Percentiles rank a stretch among this genome's conserved stretches.
Conservation (phyloP, 73 alveolate genomes). For the Paramecium pentaurelia region DNA sequence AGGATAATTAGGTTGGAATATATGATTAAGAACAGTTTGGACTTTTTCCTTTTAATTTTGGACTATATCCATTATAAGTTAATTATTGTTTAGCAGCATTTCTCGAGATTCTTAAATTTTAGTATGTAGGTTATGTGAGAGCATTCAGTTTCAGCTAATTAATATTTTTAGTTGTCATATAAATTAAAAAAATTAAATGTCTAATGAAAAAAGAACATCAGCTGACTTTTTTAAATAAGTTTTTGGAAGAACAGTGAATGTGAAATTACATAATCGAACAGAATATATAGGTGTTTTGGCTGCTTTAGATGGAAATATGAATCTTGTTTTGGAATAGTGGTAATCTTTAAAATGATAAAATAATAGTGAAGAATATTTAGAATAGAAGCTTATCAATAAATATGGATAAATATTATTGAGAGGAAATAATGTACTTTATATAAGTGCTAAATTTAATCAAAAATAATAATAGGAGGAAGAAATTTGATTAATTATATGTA, state of each 20-base stretch:
- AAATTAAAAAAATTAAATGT: neutral
- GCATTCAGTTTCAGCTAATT: slow-evolving; percentile 40
- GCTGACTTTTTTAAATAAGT: slow-evolving; percentile 57
- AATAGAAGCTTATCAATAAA: slow-evolving; percentile 28
- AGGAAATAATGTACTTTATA: slow-evolving; percentile 61
- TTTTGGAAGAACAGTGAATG: slow-evolving; percentile 52
- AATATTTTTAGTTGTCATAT: neutral
- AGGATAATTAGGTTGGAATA: neutral
- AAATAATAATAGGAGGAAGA: neutral
- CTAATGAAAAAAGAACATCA: slow-evolving; percentile 31
- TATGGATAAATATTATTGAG: slow-evolving; percentile 55
- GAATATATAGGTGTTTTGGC: slow-evolving; percentile 62
- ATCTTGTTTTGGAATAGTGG: slow-evolving; percentile 56
- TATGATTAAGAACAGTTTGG: neutral
- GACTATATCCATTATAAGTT: neutral
- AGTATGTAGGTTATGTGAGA: neutral
- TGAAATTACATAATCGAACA: slow-evolving; percentile 56
- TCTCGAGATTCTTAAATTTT: neutral
- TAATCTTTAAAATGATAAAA: neutral
- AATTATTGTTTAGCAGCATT: neutral
- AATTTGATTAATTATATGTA: neutral
- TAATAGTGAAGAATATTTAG: slow-evolving; percentile 41
- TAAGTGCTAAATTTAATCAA: neutral
- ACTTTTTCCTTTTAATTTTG: neutral
- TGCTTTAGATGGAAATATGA: slow-evolving; percentile 55